These are phyloP conservation scores for Hypoxylon intermedium DNA, from an alignment of 495 filamentous ascomycete genomes.

Conservation along the genomic window DNA sequence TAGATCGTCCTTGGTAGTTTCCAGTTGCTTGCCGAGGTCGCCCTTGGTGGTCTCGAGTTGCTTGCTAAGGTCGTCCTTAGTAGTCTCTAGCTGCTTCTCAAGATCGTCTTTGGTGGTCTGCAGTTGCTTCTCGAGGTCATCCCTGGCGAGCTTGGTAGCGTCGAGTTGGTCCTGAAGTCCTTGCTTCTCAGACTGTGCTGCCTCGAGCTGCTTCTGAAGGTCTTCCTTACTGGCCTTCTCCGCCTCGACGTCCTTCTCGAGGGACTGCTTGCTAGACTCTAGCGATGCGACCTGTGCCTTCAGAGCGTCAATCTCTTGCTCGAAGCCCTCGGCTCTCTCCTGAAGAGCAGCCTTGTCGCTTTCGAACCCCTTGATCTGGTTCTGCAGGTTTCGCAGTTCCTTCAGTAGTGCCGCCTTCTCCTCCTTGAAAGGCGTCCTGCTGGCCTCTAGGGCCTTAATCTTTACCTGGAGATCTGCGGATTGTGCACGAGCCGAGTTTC, in stretches of 20 bases:
- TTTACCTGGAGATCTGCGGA: constrained; percentile 25
- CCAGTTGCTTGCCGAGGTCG: constrained; percentile 29
- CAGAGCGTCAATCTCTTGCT: constrained; percentile 32
- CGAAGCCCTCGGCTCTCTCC: constrained; percentile 23
- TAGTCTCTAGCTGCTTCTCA: constrained; percentile 40
- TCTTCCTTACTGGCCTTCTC: constrained; percentile 38
- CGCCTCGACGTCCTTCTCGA: constrained; percentile 28
- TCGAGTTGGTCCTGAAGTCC: constrained; percentile 26
- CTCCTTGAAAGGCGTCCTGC: constrained; percentile 12
- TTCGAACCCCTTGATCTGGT: constrained; percentile 39
- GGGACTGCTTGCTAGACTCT: constrained; percentile 25
- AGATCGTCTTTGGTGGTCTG: constrained; percentile 35
- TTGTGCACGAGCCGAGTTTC: constrained; percentile 19
- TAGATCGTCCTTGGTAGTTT: constrained; percentile 24
- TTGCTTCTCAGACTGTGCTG: constrained; percentile 27
- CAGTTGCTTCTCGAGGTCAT: constrained; percentile 2
- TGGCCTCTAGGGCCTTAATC: constrained; percentile 25
- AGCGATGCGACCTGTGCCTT: constrained; percentile 23
- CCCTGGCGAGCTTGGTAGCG: constrained; percentile 10
- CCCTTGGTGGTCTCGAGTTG: constrained; percentile 28
- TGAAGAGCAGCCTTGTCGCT: constrained; percentile 27
- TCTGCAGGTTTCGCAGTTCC: constrained; percentile 15
- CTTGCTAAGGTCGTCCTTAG: constrained; percentile 31
- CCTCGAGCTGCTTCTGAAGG: constrained; percentile 47
- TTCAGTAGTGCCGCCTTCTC: constrained; percentile 21